These are phyloP conservation scores for Astragalus membranaceus DNA, from an alignment of 306 rosid genomes.

Conservation along the genomic window DNA sequence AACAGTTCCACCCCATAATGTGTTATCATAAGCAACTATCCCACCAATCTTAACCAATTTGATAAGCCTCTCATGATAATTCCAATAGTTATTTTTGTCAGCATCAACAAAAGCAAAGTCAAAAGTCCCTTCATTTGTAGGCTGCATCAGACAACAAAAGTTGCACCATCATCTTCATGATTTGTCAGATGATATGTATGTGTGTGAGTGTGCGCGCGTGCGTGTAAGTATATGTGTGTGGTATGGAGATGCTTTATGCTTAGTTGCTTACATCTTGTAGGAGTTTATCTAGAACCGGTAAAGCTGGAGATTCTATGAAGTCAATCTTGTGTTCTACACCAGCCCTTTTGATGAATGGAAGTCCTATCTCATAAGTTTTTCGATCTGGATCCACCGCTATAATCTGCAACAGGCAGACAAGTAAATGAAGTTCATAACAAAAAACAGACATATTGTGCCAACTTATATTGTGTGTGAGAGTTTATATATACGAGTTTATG, in stretches of 20 bases:
- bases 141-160: constrained; percentile 21
- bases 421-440: background rate
- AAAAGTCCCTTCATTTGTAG: constrained; percentile 37
- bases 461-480: too few relatives aligned
- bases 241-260: background rate
- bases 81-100: constrained; percentile 44
- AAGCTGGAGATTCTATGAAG: constrained; percentile 37
- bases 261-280: constrained; percentile 30
- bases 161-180: background rate
- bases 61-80: constrained; percentile 48
- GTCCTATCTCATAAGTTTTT: constrained; percentile 41
- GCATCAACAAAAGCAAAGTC: constrained; percentile 58
- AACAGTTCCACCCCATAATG: constrained; percentile 54
- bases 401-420: constrained; percentile 24
- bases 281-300: constrained; percentile 32
- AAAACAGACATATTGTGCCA: background rate
- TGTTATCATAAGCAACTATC: constrained; percentile 44
- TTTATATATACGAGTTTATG: too few relatives aligned
- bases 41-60: constrained; percentile 49
- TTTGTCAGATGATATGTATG: too few relatives aligned
- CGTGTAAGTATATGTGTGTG: too few relatives aligned
- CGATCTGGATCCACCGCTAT: constrained; percentile 36
- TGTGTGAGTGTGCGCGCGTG: too few relatives aligned
- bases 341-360: constrained; percentile 45
- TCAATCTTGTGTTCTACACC: constrained; percentile 52